Base-by-base conservation (phyloP, 2,329 filamentous ascomycete genomes). In the Neonectria faginata region DNA sequence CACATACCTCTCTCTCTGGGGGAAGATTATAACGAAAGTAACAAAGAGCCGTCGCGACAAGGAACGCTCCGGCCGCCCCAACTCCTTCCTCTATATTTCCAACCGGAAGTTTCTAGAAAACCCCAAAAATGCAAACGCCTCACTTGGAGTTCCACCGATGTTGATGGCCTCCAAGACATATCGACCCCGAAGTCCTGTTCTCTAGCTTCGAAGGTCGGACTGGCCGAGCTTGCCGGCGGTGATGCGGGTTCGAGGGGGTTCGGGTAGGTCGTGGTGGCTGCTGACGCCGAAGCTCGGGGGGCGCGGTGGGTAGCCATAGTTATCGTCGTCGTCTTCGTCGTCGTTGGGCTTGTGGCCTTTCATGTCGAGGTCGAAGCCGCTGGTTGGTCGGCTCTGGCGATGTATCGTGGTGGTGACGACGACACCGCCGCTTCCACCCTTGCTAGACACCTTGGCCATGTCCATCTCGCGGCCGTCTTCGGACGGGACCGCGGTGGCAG, bases 361-460 rank as follows among this genome's bases (percentile, higher is more conserved):
- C 10, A 55, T 18, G 14, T 64, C 64, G 20, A 67, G 47, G 12
- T 50, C 47, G 12, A 64, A 64, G 16, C 66, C 67, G 25, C 63
- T 71, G 2, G 64, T 72, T 9, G 74, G 74, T n/a, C 72, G 72
- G 62, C 72, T 77, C 55, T 80, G 77, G 29, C 76, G 70, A 64
- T 76, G 70, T 60, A 80, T 80, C 6, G 78, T 79, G 6, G 78
- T 81, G n/a, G 79, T 80, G 20, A 79, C 75, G 36, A 79, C 57
- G 18, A 80, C 79, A 33, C 70, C 70, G 14, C 59, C 60, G 62
- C 69, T 66, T 57, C 64, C 52, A 20, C 67, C 68, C 5, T 60
- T 59, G 56, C 61, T 61, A 12, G 27, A 33, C 9, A 67, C 57
- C 48, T 71, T 67, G 60, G 65, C 66, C 51, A 69, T 60, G 22